Evolutionary conservation across 768 basidiomycete genomes (phyloP).

Genomic region (Lyophyllum atratum): DNA sequence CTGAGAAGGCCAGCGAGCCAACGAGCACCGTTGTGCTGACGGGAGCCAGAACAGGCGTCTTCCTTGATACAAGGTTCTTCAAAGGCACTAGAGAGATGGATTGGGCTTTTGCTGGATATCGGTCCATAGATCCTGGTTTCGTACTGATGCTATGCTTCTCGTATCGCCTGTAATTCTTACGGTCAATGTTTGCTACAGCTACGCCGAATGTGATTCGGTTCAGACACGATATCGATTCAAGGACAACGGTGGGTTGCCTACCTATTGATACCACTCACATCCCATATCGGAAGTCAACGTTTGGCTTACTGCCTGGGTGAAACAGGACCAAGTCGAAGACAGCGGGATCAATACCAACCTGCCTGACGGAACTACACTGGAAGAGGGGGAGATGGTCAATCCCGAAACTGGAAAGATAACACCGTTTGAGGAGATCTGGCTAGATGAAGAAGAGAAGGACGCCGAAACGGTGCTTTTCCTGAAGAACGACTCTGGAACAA

Average conservation of each 20-base stretch:
- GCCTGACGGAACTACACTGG: constrained; percentile 29
- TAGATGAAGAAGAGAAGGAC: constrained; percentile 24
- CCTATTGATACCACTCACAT: no score
- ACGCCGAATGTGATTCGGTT: constrained; percentile 25
- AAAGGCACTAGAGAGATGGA: constrained; percentile 29
- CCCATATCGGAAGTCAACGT: no score
- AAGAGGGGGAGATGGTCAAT: constrained; percentile 35
- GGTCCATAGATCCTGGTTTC: constrained; percentile 19
- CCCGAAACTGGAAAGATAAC: constrained; percentile 29
- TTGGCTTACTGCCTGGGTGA: neutral
- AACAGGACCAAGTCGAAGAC: constrained; percentile 20
- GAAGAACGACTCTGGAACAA: constrained; percentile 13
- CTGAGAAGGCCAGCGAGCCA: constrained; percentile 30
- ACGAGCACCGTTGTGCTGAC: constrained; percentile 37
- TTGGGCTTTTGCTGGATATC: constrained; percentile 42
- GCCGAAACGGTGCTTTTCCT: constrained; percentile 12
- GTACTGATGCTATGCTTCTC: neutral
- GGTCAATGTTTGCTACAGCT: neutral
- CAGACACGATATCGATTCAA: constrained; percentile 33
- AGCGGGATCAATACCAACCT: constrained; percentile 26
- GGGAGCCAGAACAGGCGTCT: constrained; percentile 28
- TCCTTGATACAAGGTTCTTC: constrained; percentile 37
- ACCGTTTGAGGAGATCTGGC: constrained; percentile 34
- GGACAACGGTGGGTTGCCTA: constrained; percentile 24
- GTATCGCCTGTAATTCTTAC: neutral